Conservation (phyloP, 371 early-diverging fungal genomes). For the Quaeritorhiza haematococci region DNA sequence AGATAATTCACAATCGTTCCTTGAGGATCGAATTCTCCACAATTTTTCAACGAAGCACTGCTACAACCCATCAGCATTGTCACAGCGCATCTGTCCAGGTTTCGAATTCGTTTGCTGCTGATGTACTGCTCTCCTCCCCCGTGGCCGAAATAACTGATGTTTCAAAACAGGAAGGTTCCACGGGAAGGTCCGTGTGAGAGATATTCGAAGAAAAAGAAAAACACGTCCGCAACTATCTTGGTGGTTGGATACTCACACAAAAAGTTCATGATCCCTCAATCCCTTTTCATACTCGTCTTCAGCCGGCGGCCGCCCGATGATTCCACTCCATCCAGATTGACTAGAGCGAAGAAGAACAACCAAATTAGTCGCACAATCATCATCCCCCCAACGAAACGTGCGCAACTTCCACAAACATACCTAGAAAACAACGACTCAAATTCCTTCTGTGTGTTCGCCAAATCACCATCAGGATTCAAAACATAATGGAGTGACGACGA, state of each 20-base stretch:
- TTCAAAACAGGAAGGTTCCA: neutral
- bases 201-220: neutral
- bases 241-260: slow-evolving; percentile 53
- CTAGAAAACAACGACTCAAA: slow-evolving; percentile 58
- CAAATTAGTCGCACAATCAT: neutral
- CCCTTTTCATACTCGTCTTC: slow-evolving; percentile 58
- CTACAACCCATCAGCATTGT: slow-evolving; percentile 89
- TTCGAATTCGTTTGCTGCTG: slow-evolving; percentile 58
- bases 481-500: slow-evolving; percentile 70
- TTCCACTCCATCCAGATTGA: slow-evolving; percentile 59
- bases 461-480: slow-evolving; percentile 85
- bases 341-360: slow-evolving; percentile 1
- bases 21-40: slow-evolving; percentile 82
- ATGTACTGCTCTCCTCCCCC: slow-evolving; percentile 90
- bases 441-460: slow-evolving; percentile 70
- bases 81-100: slow-evolving; percentile 63
- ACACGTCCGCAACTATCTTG: too few relatives aligned
- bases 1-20: slow-evolving; percentile 78
- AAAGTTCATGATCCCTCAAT: slow-evolving; percentile 58
- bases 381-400: neutral
- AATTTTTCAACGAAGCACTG: slow-evolving; percentile 64
- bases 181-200: neutral
- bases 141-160: slow-evolving; percentile 91
- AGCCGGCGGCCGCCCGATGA: slow-evolving; percentile 63
- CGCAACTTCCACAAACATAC: slow-evolving; percentile 24